A percentile compares a stretch with the other conserved stretches of the same genome.
Conservation (phyloP, 2,329 filamentous ascomycete species). For the Pestalotiopsis sp. region DNA sequence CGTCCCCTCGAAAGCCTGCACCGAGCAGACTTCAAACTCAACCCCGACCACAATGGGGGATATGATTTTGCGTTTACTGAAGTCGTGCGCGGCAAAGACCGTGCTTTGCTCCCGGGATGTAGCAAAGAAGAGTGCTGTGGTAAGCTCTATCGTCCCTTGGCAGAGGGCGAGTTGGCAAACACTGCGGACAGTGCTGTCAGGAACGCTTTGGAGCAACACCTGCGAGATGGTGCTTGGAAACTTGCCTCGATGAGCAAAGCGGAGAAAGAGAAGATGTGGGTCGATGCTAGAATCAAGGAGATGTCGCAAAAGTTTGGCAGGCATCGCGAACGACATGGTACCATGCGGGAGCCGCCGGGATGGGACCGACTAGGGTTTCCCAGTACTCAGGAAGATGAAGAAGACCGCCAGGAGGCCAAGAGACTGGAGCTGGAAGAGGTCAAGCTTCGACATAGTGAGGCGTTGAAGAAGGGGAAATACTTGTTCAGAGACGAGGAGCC, state of each 20-base stretch:
- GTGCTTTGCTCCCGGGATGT: conserved; percentile 74
- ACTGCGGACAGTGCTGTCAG: conserved; percentile 28
- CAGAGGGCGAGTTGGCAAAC: conserved; percentile 50
- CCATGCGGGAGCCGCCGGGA: conserved; percentile 76
- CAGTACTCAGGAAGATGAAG: conserved; percentile 76
- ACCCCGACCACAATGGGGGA: conserved; percentile 72
- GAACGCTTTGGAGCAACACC: conserved; percentile 54
- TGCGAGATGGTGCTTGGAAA: conserved; percentile 62
- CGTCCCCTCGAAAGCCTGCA: conserved; percentile 60
- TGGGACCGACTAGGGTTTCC: conserved; percentile 94
- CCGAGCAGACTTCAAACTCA: conserved; percentile 80
- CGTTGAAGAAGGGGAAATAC: conserved; percentile 79
- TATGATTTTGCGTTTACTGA: conserved; percentile 74
- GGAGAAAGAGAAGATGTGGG: conserved; percentile 68
- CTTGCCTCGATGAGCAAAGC: conserved; percentile 58
- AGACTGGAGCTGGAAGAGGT: conserved; percentile 66
- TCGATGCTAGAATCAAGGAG: conserved; percentile 75
- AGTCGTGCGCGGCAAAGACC: conserved; percentile 70
- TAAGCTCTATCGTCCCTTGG: conserved; percentile 68
- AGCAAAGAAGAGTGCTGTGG: conserved; percentile 78
- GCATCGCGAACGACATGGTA: conserved; percentile 75
- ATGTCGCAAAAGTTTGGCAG: conserved; percentile 77
- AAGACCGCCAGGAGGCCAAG: conserved; percentile 67
- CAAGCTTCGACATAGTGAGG: conserved; percentile 77
- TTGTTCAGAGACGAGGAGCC: conserved; percentile 76